A percentile compares a stretch with the other conserved stretches of the same genome.
phyloP scores from a whole-genome alignment of 2,329 filamentous ascomycete genomes.

The Niveomyces coronatus region DNA sequence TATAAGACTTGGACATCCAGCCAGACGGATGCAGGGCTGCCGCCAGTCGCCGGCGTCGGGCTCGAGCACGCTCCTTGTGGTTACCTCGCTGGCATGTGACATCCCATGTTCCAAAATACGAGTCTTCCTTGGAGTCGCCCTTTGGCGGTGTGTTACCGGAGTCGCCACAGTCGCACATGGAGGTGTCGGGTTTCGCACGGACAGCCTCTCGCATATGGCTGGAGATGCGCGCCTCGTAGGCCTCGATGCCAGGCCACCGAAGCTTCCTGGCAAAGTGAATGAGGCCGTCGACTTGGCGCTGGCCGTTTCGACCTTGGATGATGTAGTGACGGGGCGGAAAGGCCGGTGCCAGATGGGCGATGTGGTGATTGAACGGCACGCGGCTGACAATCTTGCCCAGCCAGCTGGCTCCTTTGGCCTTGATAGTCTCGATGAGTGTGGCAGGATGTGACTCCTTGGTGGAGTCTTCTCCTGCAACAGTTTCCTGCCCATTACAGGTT shows the following conservation, averaged over 20 bases:
- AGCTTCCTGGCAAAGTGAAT: slow-evolving; percentile 54
- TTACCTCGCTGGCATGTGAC: slow-evolving; percentile 21
- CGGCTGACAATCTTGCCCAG: slow-evolving; percentile 47
- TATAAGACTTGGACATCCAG: slow-evolving; percentile 58
- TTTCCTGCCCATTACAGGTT: slow-evolving; percentile 8
- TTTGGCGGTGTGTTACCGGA: background rate
- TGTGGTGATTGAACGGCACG: slow-evolving; percentile 35
- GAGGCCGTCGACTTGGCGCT: slow-evolving; percentile 50
- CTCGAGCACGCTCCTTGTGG: slow-evolving; percentile 23
- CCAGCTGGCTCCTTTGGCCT: slow-evolving; percentile 34
- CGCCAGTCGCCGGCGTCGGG: slow-evolving; percentile 43
- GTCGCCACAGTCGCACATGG: slow-evolving; percentile 7
- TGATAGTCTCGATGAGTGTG: slow-evolving; percentile 12
- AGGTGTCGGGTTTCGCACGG: slow-evolving; percentile 21
- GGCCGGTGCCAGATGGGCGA: slow-evolving; percentile 22
- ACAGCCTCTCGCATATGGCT: slow-evolving; percentile 36
- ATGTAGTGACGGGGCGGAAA: slow-evolving; percentile 30
- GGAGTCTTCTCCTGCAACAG: slow-evolving; percentile 1
- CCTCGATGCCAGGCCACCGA: slow-evolving; percentile 51
- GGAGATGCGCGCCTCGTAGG: slow-evolving; percentile 36
- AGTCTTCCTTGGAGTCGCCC: slow-evolving; percentile 22
- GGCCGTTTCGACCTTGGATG: slow-evolving; percentile 44
- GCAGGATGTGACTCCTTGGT: background rate
- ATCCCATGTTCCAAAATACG: slow-evolving; percentile 37
- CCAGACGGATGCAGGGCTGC: slow-evolving; percentile 49